Evolutionary conservation across 225 moss, liverwort and hornwort genomes (phyloP), one percentile per base, ranked within the genome.

Genomic region (Anthoceros angustus): DNA sequence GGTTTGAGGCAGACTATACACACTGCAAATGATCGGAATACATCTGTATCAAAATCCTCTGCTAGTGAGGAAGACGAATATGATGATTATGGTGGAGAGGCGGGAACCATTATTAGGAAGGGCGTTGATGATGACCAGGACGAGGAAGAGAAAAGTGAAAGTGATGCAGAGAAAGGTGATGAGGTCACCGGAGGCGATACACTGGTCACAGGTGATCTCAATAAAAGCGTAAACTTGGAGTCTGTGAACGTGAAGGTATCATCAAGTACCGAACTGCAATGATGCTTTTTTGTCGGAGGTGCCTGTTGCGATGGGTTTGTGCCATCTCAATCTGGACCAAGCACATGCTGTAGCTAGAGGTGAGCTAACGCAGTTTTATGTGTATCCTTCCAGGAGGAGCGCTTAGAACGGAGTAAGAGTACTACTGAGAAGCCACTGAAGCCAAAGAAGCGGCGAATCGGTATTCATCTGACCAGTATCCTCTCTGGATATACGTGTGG

Each of bases 41-140:
- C 7, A 43, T 42, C 61, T 61, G 25, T 39, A 42, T 68, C 69
- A 40, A 64, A 21, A 7, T 18, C 55, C 55, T 55, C 55, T 15
- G 10, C 23, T 20, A 41, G 55, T 71, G 74, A 77, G 63, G 43
- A 74, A 24, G 85, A 85, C 48, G 85, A 85, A 43, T 79, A 85
- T 68, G 84, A 82, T 68, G 82, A 84, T 48, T 75, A 82, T 66
- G 84, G 79, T 73, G 85, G 72, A 39, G 85, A 82, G 43, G 21
- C 41, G 10, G 66, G 21, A 21, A 39, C 18, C 39, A 20, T 10
- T 18, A 16, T 1, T 18, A 42, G 39, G 10, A 41, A 12, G 14
- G 66, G 6, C n/a, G 11, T 10, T 43, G 42, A 12, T 41, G 41
- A 25, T 67, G 66, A 73, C 50, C 75, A 77, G 23, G 40, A 16